Evolutionary conservation across 495 filamentous ascomycete genomes (phyloP).

Genomic region (Usnea hakonensis): DNA sequence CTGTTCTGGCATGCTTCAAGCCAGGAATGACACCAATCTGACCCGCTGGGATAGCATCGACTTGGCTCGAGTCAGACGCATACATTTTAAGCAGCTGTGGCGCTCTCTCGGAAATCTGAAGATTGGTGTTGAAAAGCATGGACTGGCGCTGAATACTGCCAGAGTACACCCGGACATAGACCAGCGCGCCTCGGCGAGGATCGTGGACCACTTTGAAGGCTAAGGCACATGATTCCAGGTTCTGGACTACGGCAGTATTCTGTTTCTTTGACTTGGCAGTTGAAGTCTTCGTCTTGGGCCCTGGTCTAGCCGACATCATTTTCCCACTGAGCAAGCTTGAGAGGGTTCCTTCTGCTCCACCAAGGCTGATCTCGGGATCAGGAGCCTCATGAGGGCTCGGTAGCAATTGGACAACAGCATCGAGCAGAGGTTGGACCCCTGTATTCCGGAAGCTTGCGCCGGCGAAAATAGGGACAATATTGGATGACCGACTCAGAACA

Average conservation of each 20-base stretch:
- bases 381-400: slow-evolving; percentile 74
- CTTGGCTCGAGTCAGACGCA: slow-evolving; percentile 77
- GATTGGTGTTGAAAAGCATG: slow-evolving; percentile 78
- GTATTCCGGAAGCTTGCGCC: slow-evolving; percentile 92
- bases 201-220: slow-evolving; percentile 98
- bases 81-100: slow-evolving; percentile 86
- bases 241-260: slow-evolving; percentile 36
- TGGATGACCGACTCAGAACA: slow-evolving; percentile 51
- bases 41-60: slow-evolving; percentile 68
- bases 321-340: slow-evolving; percentile 47
- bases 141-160: slow-evolving; percentile 67
- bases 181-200: slow-evolving; percentile 72
- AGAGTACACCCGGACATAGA: slow-evolving; percentile 88
- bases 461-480: slow-evolving; percentile 79
- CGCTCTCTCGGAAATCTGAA: slow-evolving; percentile 72
- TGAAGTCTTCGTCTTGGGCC: slow-evolving; percentile 26
- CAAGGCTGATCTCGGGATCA: slow-evolving; percentile 68
- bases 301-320: slow-evolving; percentile 36
- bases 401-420: slow-evolving; percentile 78
- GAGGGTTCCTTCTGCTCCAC: slow-evolving; percentile 41
- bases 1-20: slow-evolving; percentile 82
- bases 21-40: slow-evolving; percentile 96
- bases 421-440: slow-evolving; percentile 86
- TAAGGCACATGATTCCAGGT: slow-evolving; percentile 67
- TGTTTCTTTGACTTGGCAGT: slow-evolving; percentile 28